Percentiles rank a stretch among this genome's conserved stretches.
phyloP scores from a whole-genome alignment of 257 asterid genomes.

The Henckelia pumila region DNA sequence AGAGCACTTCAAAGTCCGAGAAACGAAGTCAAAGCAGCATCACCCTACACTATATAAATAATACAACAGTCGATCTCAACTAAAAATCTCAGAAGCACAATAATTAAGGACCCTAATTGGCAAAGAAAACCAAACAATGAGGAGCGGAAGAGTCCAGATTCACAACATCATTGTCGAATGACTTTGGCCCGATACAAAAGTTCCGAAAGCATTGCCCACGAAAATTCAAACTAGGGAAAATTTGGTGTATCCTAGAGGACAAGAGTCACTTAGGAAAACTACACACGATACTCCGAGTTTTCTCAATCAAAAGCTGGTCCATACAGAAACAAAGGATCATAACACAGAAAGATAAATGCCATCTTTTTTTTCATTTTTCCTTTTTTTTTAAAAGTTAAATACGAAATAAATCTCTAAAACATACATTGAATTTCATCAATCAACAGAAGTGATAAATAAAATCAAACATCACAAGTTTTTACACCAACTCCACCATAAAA shows the following conservation, averaged over 20 bases:
- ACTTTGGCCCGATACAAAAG: slow-evolving; percentile 4
- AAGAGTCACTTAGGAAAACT: neutral
- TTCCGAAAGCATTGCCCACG: slow-evolving; percentile 14
- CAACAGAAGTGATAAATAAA: slow-evolving; percentile 17
- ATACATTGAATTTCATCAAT: slow-evolving; percentile 14
- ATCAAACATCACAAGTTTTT: neutral
- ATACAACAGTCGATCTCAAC: neutral
- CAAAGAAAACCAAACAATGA: slow-evolving; percentile 4
- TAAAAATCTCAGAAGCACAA: neutral
- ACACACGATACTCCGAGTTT: neutral
- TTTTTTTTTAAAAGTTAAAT: no score
- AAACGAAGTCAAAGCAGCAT: slow-evolving; percentile 20
- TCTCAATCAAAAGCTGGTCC: neutral
- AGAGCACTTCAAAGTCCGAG: slow-evolving; percentile 14
- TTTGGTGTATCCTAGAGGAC: neutral
- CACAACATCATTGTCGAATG: slow-evolving; percentile 11
- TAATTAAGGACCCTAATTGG: neutral
- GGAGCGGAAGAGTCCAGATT: slow-evolving; percentile 20
- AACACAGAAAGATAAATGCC: no score
- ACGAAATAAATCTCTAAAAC: neutral
- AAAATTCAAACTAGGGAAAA: neutral
- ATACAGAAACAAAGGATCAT: neutral
- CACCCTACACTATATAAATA: no score
- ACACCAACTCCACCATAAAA: slow-evolving; percentile 20
- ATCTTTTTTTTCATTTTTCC: no score